Evolutionary conservation across 2,329 filamentous ascomycete species (phyloP).

Genomic region (Lasiodiplodia gonubiensis): DNA sequence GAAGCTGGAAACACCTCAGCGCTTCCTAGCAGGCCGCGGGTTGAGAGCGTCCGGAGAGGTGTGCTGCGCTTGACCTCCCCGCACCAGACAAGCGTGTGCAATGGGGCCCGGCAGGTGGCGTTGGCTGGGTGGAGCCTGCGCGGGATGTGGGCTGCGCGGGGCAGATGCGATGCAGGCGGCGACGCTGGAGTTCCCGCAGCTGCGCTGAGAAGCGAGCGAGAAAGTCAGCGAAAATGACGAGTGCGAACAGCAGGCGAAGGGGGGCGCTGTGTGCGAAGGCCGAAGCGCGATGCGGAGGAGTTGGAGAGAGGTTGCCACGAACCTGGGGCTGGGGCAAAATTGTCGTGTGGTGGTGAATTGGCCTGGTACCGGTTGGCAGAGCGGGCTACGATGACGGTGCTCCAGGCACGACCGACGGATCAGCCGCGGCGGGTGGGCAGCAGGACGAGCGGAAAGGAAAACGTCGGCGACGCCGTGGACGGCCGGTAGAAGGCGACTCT

Average conservation of each 20-base stretch:
- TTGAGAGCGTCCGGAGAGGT: slow-evolving; percentile 46
- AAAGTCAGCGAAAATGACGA: slow-evolving; percentile 22
- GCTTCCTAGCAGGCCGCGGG: slow-evolving; percentile 7
- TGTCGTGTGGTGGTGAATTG: slow-evolving; percentile 29
- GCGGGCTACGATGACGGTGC: slow-evolving; percentile 29
- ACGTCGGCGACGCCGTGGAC: slow-evolving; percentile 25
- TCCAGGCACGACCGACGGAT: slow-evolving; percentile 28
- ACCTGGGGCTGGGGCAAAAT: slow-evolving; percentile 27
- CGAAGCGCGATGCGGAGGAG: not conserved
- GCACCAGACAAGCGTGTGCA: slow-evolving; percentile 38
- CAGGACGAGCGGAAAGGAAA: slow-evolving; percentile 22
- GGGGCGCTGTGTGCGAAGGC: not conserved
- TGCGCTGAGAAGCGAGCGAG: slow-evolving; percentile 10
- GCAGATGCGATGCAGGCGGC: slow-evolving; percentile 21
- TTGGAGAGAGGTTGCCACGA: slow-evolving; percentile 22
- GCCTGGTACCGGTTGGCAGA: slow-evolving; percentile 17
- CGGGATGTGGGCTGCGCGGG: slow-evolving; percentile 21
- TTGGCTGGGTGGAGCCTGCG: slow-evolving; percentile 17
- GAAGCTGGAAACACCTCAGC: slow-evolving; percentile 9
- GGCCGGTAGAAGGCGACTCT: slow-evolving; percentile 20
- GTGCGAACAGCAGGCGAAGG: not conserved
- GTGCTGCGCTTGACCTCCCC: slow-evolving; percentile 45
- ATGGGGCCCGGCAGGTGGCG: slow-evolving; percentile 22
- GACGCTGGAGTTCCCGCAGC: slow-evolving; percentile 22
- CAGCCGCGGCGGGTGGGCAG: slow-evolving; percentile 25